These are phyloP conservation scores for Beauveria brongniartii DNA, from an alignment of 2,329 filamentous ascomycete genomes.

Conservation along the genomic window DNA sequence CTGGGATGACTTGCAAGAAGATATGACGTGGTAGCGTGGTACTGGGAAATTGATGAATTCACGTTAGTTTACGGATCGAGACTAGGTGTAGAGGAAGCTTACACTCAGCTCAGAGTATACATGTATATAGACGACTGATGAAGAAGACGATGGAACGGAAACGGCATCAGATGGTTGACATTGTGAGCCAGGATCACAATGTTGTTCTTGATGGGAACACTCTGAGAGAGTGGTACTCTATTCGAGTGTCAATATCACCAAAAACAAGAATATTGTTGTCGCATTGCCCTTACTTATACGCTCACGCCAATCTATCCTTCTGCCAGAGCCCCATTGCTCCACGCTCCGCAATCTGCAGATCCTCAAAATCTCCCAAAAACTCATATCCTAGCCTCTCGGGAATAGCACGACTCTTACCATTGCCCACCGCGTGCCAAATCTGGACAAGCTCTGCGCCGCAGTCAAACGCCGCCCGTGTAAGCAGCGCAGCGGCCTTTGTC, in stretches of 20 bases:
- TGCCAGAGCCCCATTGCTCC: constrained; percentile 1
- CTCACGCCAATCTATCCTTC: background rate
- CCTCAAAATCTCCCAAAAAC: background rate
- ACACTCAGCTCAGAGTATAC: no score
- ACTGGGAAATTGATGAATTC: rapidly evolving
- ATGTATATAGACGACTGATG: no score
- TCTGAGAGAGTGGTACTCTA: no score
- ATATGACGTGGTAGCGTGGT: background rate
- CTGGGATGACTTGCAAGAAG: constrained; percentile 4
- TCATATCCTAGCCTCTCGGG: constrained; percentile 12
- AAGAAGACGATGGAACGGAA: no score
- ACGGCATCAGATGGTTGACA: no score
- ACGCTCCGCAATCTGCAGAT: background rate
- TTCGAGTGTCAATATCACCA: no score
- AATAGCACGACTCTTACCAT: constrained; percentile 12
- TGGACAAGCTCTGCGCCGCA: constrained; percentile 13
- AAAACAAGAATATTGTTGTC: no score
- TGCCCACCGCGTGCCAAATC: constrained; percentile 13
- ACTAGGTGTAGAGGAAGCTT: no score
- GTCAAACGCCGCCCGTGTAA: constrained; percentile 13
- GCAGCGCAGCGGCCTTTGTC: constrained; percentile 12
- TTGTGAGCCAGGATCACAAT: no score
- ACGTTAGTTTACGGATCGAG: rapidly evolving
- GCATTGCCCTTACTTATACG: no score
- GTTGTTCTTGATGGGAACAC: no score